These are phyloP conservation scores for Lichtheimia ornata DNA, from an alignment of 371 early-diverging fungal genomes.

Conservation along the genomic window DNA sequence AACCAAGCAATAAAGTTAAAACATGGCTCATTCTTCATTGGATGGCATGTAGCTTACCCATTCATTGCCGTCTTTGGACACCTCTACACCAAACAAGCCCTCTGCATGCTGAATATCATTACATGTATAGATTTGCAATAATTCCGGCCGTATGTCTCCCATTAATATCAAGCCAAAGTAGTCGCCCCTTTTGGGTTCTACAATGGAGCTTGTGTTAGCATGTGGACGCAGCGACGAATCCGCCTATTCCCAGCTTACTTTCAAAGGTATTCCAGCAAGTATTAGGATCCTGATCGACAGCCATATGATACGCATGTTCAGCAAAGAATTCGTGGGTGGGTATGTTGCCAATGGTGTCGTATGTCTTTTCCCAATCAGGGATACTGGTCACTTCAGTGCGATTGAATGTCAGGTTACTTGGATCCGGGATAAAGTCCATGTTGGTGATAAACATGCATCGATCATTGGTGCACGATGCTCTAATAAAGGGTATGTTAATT, in stretches of 20 bases:
- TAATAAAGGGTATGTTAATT: constrained; percentile 5
- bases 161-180: constrained; percentile 57
- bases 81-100: constrained; percentile 24
- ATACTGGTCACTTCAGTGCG: constrained; percentile 32
- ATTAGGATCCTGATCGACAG: constrained; percentile 55
- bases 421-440: constrained; percentile 54
- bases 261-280: constrained; percentile 61
- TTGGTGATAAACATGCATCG: constrained; percentile 60
- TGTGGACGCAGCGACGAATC: constrained; percentile 5
- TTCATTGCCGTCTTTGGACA: constrained; percentile 20
- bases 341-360: constrained; percentile 19
- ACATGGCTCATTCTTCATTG: not conserved
- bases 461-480: constrained; percentile 60
- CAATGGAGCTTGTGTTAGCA: not conserved
- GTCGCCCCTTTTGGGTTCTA: constrained; percentile 40
- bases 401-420: constrained; percentile 32
- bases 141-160: constrained; percentile 26
- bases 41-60: constrained; percentile 22
- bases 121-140: constrained; percentile 29
- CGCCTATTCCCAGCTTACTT: constrained; percentile 21
- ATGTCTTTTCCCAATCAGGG: constrained; percentile 16
- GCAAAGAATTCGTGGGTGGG: constrained; percentile 45
- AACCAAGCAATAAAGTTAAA: not conserved
- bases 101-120: constrained; percentile 27
- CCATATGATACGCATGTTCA: constrained; percentile 54